Evolutionary conservation across 495 filamentous ascomycete genomes (phyloP).

Genomic region (Neurospora pannonica): DNA sequence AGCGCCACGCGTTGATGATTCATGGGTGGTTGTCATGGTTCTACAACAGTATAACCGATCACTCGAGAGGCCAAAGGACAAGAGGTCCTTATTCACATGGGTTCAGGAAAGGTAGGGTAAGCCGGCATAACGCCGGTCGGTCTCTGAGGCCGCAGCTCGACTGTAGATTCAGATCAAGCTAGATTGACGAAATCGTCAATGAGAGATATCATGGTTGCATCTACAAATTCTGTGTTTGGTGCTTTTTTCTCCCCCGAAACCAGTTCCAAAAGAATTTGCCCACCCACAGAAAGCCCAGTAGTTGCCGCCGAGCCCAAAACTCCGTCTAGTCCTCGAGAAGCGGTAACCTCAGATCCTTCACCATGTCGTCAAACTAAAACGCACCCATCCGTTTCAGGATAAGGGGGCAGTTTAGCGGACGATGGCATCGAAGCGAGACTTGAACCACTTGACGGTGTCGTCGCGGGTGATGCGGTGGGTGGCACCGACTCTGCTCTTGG

Average conservation of each 20-base stretch:
- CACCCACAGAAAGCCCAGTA: slow-evolving; percentile 11
- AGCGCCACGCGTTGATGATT: neutral
- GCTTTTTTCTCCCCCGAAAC: neutral
- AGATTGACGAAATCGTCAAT: slow-evolving; percentile 27
- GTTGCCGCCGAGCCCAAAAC: slow-evolving; percentile 7
- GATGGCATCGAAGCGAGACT: slow-evolving; percentile 97
- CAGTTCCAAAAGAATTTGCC: slow-evolving; percentile 8
- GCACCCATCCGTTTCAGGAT: slow-evolving; percentile 18
- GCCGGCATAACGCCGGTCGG: slow-evolving; percentile 54
- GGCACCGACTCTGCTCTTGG: slow-evolving; percentile 75
- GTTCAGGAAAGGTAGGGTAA: slow-evolving; percentile 23
- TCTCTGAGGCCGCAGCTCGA: slow-evolving; percentile 52
- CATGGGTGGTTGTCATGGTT: neutral
- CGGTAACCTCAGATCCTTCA: slow-evolving; percentile 13
- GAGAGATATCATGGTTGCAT: slow-evolving; percentile 12
- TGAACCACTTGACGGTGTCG: slow-evolving; percentile 99
- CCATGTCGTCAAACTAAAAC: slow-evolving; percentile 19
- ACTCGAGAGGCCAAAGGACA: neutral
- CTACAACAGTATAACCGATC: neutral
- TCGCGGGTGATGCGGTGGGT: slow-evolving; percentile 83
- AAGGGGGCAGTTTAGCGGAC: slow-evolving; percentile 57
- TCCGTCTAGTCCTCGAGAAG: slow-evolving; percentile 10
- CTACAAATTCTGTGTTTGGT: slow-evolving; percentile 10
- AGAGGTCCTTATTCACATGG: neutral
- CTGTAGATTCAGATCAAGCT: slow-evolving; percentile 37